Base-by-base conservation (phyloP, 2,329 filamentous ascomycete genomes). In the Cladophialophora immunda region DNA sequence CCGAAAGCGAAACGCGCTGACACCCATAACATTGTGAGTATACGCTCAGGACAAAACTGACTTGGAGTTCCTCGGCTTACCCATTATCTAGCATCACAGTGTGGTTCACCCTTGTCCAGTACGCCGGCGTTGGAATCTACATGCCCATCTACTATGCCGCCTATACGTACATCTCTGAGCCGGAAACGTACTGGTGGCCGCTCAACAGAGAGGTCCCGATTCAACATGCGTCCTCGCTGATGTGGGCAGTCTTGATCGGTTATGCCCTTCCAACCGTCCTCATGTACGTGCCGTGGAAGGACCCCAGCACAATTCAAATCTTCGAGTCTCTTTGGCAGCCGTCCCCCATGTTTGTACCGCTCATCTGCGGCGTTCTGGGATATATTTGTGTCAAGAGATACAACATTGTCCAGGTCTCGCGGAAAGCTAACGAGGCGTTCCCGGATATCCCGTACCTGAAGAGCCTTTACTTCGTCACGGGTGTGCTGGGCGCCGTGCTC, bases 131-230 rank as follows among this genome's bases (percentile, higher is more conserved):
- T 1, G 59, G 59, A 7, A 62, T 62, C 59, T 54, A 36, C 47
- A 62, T 62, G 50, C 59, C 59, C 11, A 36, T 62, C 47, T 62
- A 62, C 30, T 62, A 62, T 11, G 59, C 50, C 19, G 45, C 27
- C 25, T 62, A 62, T 25, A 54, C 47, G 25, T 62, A 50, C 47
- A 29, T 62, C 15, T 62, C 59, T 2, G 47, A 62, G 19, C 45
- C 32, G 13, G 50, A 62, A 50, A 62, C 45, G 19, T 62, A 62
- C 32, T 62, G 59, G 59, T 53, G 45, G 59, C 59, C 59, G 11
- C 50, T 62, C 15, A 53, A 62, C 47, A 47, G 59, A 55, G 47
- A 55, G 25, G 59, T 62, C 9, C 59, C 59, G 7, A 55, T 62
- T 17, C 45, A 62, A 55, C 52, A 34, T 29, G 45, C 59, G 3